These are phyloP conservation scores for Torulaspora indica DNA, from an alignment of 805 yeast genomes.

Conservation along the genomic window DNA sequence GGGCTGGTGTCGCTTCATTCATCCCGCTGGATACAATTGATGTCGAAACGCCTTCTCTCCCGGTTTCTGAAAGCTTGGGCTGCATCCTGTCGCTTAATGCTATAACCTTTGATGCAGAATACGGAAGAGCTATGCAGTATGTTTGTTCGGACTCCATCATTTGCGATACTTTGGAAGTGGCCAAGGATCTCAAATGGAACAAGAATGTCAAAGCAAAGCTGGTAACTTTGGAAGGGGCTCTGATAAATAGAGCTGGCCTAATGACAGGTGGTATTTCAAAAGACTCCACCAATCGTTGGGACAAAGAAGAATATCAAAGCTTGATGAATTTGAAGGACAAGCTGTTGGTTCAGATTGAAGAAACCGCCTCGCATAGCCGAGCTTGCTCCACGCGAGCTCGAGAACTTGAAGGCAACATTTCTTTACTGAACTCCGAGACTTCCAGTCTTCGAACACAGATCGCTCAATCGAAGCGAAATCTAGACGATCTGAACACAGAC, in stretches of 20 bases:
- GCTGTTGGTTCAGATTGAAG: constrained; percentile 43
- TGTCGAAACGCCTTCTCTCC: constrained; percentile 53
- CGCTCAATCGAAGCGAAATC: constrained; percentile 41
- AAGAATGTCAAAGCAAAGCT: constrained; percentile 54
- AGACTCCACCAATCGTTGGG: constrained; percentile 56
- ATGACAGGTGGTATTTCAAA: constrained; percentile 84
- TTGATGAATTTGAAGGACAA: constrained; percentile 49
- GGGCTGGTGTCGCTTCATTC: constrained; percentile 80
- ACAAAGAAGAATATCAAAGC: constrained; percentile 57
- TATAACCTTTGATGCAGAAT: constrained; percentile 58
- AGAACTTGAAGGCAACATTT: constrained; percentile 51
- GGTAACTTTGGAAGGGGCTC: constrained; percentile 78
- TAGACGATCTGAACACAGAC: constrained; percentile 47
- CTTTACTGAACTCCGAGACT: constrained; percentile 44
- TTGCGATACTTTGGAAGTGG: constrained; percentile 64
- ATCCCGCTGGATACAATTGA: constrained; percentile 80
- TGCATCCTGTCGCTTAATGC: constrained; percentile 57
- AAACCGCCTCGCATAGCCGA: constrained; percentile 39
- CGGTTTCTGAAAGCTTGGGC: constrained; percentile 21
- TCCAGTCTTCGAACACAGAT: constrained; percentile 44
- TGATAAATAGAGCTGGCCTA: constrained; percentile 78
- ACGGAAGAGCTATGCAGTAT: constrained; percentile 74
- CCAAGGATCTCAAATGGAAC: constrained; percentile 70
- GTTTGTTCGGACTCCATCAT: constrained; percentile 76
- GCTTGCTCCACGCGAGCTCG: constrained; percentile 56